These are phyloP conservation scores for Typha latifolia DNA, from an alignment of 176 grass and related monocot genomes.

Conservation along the genomic window DNA sequence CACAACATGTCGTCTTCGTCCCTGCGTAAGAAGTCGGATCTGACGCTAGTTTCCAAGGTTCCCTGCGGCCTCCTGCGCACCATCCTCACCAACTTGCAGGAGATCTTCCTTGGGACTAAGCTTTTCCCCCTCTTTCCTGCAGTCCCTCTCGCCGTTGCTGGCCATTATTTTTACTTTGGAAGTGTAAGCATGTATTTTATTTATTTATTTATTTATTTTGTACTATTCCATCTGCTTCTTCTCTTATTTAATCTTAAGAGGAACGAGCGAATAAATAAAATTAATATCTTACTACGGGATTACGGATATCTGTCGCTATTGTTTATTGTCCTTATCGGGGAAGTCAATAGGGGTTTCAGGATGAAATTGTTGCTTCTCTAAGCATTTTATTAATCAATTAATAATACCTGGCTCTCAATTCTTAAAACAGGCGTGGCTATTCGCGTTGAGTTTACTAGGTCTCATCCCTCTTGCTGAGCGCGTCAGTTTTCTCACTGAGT, in stretches of 20 bases:
- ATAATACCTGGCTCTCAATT: too few species aligned
- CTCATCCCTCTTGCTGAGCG: conserved; percentile 60
- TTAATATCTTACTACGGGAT: too few species aligned
- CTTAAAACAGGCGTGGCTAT: too few species aligned
- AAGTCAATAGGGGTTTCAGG: too few species aligned
- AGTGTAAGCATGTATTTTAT: conserved; percentile 20
- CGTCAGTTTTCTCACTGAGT: conserved; percentile 73
- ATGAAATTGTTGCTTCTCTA: too few species aligned
- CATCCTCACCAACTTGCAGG: conserved; percentile 64
- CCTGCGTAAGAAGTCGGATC: conserved; percentile 77
- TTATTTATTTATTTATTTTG: too few species aligned
- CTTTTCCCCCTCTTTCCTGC: conserved; percentile 66
- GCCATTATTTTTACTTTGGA: conserved; percentile 36
- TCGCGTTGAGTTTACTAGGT: conserved; percentile 27
- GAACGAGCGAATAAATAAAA: too few species aligned
- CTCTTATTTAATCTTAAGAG: too few species aligned
- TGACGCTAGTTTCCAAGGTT: conserved; percentile 57
- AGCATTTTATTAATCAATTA: too few species aligned
- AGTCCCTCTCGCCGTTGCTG: conserved; percentile 61
- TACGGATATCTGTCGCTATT: too few species aligned
- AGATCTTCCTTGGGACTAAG: conserved; percentile 88
- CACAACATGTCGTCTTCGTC: conserved; percentile 72
- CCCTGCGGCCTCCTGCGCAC: conserved; percentile 33
- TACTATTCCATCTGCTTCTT: too few species aligned
- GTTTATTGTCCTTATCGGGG: too few species aligned